A percentile compares a stretch with the other conserved stretches of the same genome.
Conservation (phyloP, 768 basidiomycete species). For the Trametes cubensis region DNA sequence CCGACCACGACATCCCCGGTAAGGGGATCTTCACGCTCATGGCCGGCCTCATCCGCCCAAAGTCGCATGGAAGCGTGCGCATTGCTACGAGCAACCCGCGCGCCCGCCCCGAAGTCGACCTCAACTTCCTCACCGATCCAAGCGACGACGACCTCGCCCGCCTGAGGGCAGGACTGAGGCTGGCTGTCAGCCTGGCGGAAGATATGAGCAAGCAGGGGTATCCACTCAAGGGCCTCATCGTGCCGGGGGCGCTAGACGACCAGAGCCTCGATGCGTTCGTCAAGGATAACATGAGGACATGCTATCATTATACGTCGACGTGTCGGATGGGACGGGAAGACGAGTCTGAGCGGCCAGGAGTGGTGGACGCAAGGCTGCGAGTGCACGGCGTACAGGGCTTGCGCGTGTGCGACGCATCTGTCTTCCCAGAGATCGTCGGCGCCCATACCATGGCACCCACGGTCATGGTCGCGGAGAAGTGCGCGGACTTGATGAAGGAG, state of each 20-base stretch:
- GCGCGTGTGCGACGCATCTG: slow-evolving; percentile 34
- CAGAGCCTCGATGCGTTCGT: slow-evolving; percentile 37
- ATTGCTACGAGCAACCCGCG: slow-evolving; percentile 37
- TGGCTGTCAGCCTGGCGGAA: slow-evolving; percentile 25
- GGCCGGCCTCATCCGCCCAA: slow-evolving; percentile 31
- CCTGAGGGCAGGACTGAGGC: slow-evolving; percentile 27
- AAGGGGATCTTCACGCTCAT: slow-evolving; percentile 28
- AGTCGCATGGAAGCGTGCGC: slow-evolving; percentile 30
- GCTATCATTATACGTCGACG: slow-evolving; percentile 41
- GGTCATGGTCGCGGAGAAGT: slow-evolving; percentile 42
- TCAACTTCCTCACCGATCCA: slow-evolving; percentile 31
- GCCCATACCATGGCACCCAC: slow-evolving; percentile 40
- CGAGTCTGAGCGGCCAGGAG: slow-evolving; percentile 9
- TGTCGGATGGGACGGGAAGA: slow-evolving; percentile 38
- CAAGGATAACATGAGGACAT: slow-evolving; percentile 28
- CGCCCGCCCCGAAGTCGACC: slow-evolving; percentile 35
- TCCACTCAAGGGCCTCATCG: slow-evolving; percentile 23
- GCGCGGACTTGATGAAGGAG: slow-evolving; percentile 38
- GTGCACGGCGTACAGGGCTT: slow-evolving; percentile 49
- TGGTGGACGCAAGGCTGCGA: slow-evolving; percentile 39
- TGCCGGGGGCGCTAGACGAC: slow-evolving; percentile 33
- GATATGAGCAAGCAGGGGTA: slow-evolving; percentile 23
- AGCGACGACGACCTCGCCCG: slow-evolving; percentile 35
- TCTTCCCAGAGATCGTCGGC: slow-evolving; percentile 35
- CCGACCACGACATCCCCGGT: slow-evolving; percentile 11